Evolutionary conservation across 169 alveolate genomes (phyloP).

Genomic region (Eimeria acervulina): DNA sequence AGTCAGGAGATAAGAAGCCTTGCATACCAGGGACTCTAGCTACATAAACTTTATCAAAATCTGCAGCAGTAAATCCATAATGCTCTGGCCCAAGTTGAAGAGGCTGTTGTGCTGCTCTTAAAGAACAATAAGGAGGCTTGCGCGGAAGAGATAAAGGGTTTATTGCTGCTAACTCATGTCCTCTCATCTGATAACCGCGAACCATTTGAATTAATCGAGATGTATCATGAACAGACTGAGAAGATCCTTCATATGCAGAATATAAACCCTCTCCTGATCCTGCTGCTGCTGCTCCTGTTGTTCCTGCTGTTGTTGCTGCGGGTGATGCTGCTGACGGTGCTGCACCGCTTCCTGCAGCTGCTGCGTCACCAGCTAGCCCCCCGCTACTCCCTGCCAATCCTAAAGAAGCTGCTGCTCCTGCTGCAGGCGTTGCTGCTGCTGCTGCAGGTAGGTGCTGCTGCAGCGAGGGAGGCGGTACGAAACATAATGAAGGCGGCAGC

Average conservation of each 20-base stretch:
- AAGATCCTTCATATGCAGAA: not conserved
- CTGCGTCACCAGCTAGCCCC: not conserved
- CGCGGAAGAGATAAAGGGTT: conserved; percentile 78
- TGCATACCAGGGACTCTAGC: conserved; percentile 81
- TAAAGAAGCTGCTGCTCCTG: not conserved
- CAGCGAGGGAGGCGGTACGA: conserved; percentile 66
- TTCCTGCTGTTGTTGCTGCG: not conserved
- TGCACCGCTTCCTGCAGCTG: too few species aligned
- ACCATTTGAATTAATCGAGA: conserved; percentile 82
- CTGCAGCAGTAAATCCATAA: conserved; percentile 83
- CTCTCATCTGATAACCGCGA: conserved; percentile 82
- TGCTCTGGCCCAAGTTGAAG: conserved; percentile 52
- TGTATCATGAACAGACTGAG: conserved; percentile 83
- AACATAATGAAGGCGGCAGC: conserved; percentile 26
- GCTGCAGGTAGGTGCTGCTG: not conserved
- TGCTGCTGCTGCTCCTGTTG: not conserved
- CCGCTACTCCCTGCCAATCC: too few species aligned
- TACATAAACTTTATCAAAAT: conserved; percentile 78
- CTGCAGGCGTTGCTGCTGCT: not conserved
- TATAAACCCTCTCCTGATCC: not conserved
- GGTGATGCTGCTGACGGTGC: not conserved
- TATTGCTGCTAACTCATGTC: conserved; percentile 80
- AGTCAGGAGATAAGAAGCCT: conserved; percentile 81
- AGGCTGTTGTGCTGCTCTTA: conserved; percentile 61
- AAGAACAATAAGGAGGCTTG: conserved; percentile 69